Evolutionary conservation across 2,329 filamentous ascomycete species (phyloP).

Genomic region (Pezicula carpinea): DNA sequence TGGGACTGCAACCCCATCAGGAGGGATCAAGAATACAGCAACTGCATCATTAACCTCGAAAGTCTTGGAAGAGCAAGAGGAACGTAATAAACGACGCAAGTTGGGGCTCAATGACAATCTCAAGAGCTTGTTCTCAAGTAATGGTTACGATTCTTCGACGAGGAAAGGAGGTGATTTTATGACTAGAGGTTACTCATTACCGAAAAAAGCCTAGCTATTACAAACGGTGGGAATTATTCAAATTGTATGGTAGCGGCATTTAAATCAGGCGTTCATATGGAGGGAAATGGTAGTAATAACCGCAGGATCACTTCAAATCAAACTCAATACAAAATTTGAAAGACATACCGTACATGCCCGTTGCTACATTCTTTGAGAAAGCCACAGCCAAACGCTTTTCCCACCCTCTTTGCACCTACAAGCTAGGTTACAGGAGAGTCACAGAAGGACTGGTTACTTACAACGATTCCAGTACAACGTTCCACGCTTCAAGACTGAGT

Average conservation of each 20-base stretch:
- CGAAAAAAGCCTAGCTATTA: conserved; percentile 29
- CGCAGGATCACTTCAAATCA: neutral
- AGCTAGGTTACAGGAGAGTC: too few relatives aligned
- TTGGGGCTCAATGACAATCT: conserved; percentile 52
- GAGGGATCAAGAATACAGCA: conserved; percentile 79
- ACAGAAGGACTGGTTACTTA: too few relatives aligned
- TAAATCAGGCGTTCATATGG: neutral
- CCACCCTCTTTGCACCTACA: too few relatives aligned
- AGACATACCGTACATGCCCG: too few relatives aligned
- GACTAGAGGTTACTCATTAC: conserved; percentile 52
- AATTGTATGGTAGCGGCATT: conserved; percentile 1
- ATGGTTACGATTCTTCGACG: conserved; percentile 32
- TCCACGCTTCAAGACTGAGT: too few relatives aligned
- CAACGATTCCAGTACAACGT: too few relatives aligned
- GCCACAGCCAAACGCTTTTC: too few relatives aligned
- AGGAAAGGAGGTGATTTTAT: conserved; percentile 48
- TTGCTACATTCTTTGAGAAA: too few relatives aligned
- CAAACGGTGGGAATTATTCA: neutral
- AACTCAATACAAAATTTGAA: neutral
- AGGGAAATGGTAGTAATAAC: neutral
- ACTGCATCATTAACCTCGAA: conserved; percentile 82
- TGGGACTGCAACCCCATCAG: conserved; percentile 29
- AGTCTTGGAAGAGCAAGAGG: conserved; percentile 82
- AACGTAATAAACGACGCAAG: conserved; percentile 73
- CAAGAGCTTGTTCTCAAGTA: conserved; percentile 47